Conservation (phyloP, 192 early-diverging fungal genomes). For the Glomus cerebriforme region DNA sequence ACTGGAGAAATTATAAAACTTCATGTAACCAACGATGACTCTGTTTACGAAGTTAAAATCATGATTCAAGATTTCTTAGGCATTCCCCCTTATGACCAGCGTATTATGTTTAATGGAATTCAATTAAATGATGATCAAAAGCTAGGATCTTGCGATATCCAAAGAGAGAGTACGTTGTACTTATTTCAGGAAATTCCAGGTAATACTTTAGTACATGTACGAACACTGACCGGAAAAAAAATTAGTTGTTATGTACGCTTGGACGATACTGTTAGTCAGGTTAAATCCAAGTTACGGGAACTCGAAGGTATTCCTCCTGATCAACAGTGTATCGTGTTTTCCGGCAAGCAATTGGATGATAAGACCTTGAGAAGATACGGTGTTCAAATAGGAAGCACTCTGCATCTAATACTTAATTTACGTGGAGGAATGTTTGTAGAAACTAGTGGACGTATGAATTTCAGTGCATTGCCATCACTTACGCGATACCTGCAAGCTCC, state of each 20-base stretch:
- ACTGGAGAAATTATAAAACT: slow-evolving; percentile 57
- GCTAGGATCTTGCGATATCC: slow-evolving; percentile 71
- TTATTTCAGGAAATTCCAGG: no score
- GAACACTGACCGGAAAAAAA: no score
- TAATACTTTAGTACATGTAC: no score
- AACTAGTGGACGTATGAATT: background rate
- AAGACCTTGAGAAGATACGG: slow-evolving; percentile 68
- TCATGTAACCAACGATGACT: slow-evolving; percentile 66
- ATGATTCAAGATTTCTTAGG: slow-evolving; percentile 83
- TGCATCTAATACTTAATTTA: slow-evolving; percentile 66
- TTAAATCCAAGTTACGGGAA: no score
- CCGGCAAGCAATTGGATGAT: slow-evolving; percentile 76
- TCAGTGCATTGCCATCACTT: background rate
- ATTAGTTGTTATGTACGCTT: no score
- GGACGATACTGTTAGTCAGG: no score
- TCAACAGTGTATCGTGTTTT: slow-evolving; percentile 47
- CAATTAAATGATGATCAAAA: slow-evolving; percentile 70
- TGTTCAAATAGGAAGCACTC: slow-evolving; percentile 69
- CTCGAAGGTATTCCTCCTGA: no score
- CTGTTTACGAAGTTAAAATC: slow-evolving; percentile 77
- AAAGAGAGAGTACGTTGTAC: slow-evolving; percentile 54
- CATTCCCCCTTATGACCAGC: slow-evolving; percentile 68
- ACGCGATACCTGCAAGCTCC: background rate
- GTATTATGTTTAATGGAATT: slow-evolving; percentile 63
- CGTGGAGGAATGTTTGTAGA: slow-evolving; percentile 48